Evolutionary conservation across 2,329 filamentous ascomycete genomes (phyloP), one percentile per base, ranked within the genome.

Genomic region (Zarea fungicola): DNA sequence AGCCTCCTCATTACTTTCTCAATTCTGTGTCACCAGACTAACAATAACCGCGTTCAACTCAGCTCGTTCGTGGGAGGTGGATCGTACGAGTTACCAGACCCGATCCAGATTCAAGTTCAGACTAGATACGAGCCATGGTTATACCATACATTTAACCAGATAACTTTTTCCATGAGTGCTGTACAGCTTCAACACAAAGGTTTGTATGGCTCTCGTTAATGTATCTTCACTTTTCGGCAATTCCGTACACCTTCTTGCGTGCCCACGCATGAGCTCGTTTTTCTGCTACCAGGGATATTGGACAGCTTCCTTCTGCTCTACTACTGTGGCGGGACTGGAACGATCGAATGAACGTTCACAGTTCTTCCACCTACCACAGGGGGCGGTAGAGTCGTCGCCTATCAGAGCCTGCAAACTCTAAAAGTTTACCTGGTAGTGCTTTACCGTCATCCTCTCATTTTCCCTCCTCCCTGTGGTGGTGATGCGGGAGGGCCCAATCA

Each of bases 401-500:
- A 7, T 13, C 26, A 13, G 13, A 29, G 26, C 26, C 13, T 29
- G 26, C 13, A 29, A 7, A 7, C 7, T 13, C 26, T 29, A n/a
- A n/a, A n/a, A n/a, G n/a, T n/a, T n/a, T n/a, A n/a, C n/a, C n/a
- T n/a, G n/a, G n/a, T n/a, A n/a, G n/a, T n/a, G n/a, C n/a, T n/a
- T n/a, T n/a, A n/a, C n/a, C n/a, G n/a, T 46, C 43, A 31, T 46
- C 31, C 14, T 25, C 18, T 31, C 37, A 21, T 26, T 37, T 32
- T 14, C 35, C 42, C 16, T 37, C 42, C 43, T 19, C 25, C 29
- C 18, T 25, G 22, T 42, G 21, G 21, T 19, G 25, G 40, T 29
- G 19, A 22, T 36, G n/a, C 25, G 29, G 19, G 13, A 18, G 26
- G 42, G 37, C 54, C 63, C 64, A 66, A 66, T 66, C 64, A 66